Base-by-base conservation (phyloP, 2,329 filamentous ascomycete species). In the Stenocarpella maydis region DNA sequence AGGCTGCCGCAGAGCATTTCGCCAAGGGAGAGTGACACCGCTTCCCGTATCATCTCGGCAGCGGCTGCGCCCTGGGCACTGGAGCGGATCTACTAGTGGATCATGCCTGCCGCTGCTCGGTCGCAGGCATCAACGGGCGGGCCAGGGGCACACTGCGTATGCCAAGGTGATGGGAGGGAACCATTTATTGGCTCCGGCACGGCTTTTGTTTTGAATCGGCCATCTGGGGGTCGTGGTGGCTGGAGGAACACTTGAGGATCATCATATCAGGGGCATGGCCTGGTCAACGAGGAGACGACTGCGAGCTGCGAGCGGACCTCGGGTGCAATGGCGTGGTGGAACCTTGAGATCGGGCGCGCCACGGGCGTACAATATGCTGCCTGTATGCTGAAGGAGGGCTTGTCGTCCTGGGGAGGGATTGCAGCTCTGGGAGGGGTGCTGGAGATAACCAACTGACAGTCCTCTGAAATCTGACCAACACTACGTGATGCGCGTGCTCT, bases 1-100 rank as follows among this genome's bases (percentile, higher is more conserved):
- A 69, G 39, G 70, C 67, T 1, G 70, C 64, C 7, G 67, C 70
- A n/a, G 67, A 69, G 5, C 55, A 55, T 14, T 19, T 67, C 21
- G 41, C 41, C 1, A 67, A 67, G 21, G 26, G 21, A 3, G 52
- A 67, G 24, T 67, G 50, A 67, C 37, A 26, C 3, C n/a, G n/a
- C n/a, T n/a, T n/a, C n/a, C n/a, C n/a, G n/a, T n/a, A n/a, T n/a
- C 17, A 6, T 2, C 4, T 37, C 6, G 24, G 8, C 43, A 14
- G 43, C 14, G n/a, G 58, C 28, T 63, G 37, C 15, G 12, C 0
- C 5, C 7, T n/a, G 9, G 37, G 17, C 24, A 17, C 7, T 15
- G 9, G 37, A n/a, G 9, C 15, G 37, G 54, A 15, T 58, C 1
- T 8, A 7, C 14, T n/a, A n/a, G n/a, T n/a, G 37, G 21, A n/a